These are phyloP conservation scores for Tephrocybe sp. DNA, from an alignment of 768 basidiomycete genomes.

Conservation along the genomic window DNA sequence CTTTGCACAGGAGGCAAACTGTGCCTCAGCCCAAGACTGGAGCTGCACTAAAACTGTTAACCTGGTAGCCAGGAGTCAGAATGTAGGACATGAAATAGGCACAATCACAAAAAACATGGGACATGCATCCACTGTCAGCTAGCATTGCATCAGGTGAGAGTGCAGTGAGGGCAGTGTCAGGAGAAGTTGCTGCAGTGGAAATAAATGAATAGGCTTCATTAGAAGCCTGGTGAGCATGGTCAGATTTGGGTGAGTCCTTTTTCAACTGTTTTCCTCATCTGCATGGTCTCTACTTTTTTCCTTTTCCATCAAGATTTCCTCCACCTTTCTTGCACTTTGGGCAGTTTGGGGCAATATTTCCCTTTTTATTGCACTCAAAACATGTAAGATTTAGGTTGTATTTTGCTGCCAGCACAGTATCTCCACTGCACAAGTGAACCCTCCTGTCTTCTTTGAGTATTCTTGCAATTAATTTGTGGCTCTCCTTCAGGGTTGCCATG, in stretches of 20 bases:
- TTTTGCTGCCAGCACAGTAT: background rate
- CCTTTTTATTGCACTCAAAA: constrained; percentile 2
- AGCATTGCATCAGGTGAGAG: background rate
- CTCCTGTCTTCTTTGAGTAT: background rate
- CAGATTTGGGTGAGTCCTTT: background rate
- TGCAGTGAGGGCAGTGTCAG: background rate
- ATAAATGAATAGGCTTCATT: constrained; percentile 4
- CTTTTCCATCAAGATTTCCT: background rate
- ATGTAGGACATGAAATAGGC: constrained; percentile 3
- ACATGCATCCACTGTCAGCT: constrained; percentile 3
- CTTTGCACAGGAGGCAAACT: background rate
- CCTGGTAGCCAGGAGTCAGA: constrained; percentile 1
- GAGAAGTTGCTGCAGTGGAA: background rate
- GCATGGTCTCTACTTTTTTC: background rate
- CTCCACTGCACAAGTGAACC: background rate
- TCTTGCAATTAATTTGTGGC: constrained; percentile 1
- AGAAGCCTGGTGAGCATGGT: background rate
- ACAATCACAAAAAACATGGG: constrained; percentile 4
- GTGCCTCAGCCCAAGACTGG: constrained; percentile 1
- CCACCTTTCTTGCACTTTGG: constrained; percentile 1
- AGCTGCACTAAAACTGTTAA: constrained; percentile 1
- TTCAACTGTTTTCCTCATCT: background rate
- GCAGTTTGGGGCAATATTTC: background rate
- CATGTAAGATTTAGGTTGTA: constrained; percentile 1
- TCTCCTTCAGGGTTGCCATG: constrained; percentile 16